A percentile compares a stretch with the other conserved stretches of the same genome.
phyloP scores from a whole-genome alignment of 306 rosid genomes.

The Quercus parvula region DNA sequence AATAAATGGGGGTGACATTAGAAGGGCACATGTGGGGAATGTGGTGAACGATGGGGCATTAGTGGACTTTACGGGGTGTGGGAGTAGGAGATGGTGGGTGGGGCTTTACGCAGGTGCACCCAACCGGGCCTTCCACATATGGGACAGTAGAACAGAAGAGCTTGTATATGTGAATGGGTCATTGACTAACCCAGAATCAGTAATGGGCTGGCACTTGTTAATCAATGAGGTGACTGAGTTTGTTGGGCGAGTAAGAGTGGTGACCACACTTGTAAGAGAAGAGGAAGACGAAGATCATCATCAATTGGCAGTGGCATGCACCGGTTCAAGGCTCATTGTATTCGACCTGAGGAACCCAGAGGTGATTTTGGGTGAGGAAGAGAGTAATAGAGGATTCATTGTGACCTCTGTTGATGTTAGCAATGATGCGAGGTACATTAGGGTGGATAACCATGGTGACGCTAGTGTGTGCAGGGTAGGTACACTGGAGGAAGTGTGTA shows the following conservation, averaged over 20 bases:
- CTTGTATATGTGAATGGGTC: conserved; percentile 50
- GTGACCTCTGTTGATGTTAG: conserved; percentile 58
- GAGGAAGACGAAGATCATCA: not conserved
- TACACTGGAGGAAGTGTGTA: conserved; percentile 42
- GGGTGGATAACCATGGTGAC: conserved; percentile 39
- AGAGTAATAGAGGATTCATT: conserved; percentile 26
- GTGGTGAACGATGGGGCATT: conserved; percentile 57
- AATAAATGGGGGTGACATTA: not conserved
- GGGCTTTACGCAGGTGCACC: conserved; percentile 76
- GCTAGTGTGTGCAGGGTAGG: conserved; percentile 48
- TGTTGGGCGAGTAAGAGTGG: conserved; percentile 65
- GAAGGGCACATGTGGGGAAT: conserved; percentile 34
- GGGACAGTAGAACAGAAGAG: conserved; percentile 47
- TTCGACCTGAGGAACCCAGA: conserved; percentile 47
- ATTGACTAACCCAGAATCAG: conserved; percentile 66
- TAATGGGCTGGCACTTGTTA: conserved; percentile 82
- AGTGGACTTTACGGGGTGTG: conserved; percentile 63
- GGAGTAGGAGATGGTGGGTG: conserved; percentile 55
- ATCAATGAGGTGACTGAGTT: conserved; percentile 37
- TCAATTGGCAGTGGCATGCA: conserved; percentile 68
- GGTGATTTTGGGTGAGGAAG: conserved; percentile 29
- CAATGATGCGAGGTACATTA: conserved; percentile 29
- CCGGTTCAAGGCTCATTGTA: conserved; percentile 39
- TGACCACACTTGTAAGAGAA: not conserved
- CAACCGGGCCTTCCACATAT: conserved; percentile 64